Conservation (phyloP, 129 eudicot genomes). For the Smallanthus sonchifolius region DNA sequence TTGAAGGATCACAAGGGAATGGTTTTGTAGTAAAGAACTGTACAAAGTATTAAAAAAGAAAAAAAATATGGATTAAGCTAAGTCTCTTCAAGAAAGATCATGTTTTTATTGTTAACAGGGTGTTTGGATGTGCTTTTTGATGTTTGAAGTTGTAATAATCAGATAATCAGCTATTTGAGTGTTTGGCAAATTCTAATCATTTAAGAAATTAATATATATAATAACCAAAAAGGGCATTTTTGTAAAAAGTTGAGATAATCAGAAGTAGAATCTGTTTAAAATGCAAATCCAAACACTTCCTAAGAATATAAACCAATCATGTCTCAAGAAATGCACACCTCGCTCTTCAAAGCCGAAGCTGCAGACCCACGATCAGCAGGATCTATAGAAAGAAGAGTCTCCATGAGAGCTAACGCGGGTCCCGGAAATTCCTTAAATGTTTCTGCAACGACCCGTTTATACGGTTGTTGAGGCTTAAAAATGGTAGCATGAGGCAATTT, state of each 20-base stretch:
- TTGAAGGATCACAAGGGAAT: slow-evolving; percentile 79
- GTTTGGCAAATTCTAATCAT: not conserved
- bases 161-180: not conserved
- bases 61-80: not conserved
- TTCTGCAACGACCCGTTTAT: slow-evolving; percentile 64
- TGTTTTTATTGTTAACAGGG: not conserved
- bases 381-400: slow-evolving; percentile 74
- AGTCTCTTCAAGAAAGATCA: not conserved
- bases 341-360: slow-evolving; percentile 62
- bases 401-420: slow-evolving; percentile 75
- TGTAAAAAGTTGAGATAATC: not conserved
- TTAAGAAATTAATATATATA: no score
- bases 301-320: not conserved
- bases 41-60: not conserved
- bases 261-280: not conserved
- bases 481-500: slow-evolving; percentile 79
- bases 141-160: no score
- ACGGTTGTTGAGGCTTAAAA: slow-evolving; percentile 83
- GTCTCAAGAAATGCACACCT: slow-evolving; percentile 41
- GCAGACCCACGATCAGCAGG: slow-evolving; percentile 90
- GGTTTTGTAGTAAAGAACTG: slow-evolving; percentile 80
- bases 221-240: not conserved
- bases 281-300: not conserved
- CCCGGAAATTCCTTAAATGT: slow-evolving; percentile 69
- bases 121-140: no score